Evolutionary conservation across 306 rosid species (phyloP).

Genomic region (Fragaria iinumae): DNA sequence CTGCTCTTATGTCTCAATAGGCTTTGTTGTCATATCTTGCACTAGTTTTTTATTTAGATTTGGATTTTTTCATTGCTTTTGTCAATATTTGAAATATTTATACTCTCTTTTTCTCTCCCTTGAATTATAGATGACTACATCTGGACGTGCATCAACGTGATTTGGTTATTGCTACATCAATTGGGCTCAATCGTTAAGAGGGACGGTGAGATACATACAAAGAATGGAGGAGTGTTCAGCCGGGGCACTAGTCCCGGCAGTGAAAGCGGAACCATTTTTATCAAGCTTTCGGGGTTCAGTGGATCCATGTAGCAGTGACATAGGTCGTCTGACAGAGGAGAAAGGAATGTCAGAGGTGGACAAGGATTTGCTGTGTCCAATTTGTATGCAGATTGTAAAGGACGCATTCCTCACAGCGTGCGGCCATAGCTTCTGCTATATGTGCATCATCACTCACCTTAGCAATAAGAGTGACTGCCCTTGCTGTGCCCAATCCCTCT

Average conservation of each 20-base stretch:
- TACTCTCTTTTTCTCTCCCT: neutral
- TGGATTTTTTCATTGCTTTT: neutral
- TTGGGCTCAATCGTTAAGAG: neutral
- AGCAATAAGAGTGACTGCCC: conserved; percentile 95
- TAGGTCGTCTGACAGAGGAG: conserved; percentile 1
- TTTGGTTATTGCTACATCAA: neutral
- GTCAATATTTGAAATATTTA: neutral
- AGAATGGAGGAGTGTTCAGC: conserved; percentile 37
- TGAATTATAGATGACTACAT: neutral
- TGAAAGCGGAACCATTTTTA: conserved; percentile 20
- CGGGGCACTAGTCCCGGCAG: conserved; percentile 46
- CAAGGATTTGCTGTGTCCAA: conserved; percentile 87
- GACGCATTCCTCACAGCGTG: conserved; percentile 87
- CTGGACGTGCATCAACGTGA: neutral
- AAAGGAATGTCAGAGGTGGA: conserved; percentile 51
- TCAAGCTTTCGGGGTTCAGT: neutral
- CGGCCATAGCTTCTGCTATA: conserved; percentile 96
- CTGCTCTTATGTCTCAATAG: neutral
- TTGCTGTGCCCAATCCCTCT: conserved; percentile 81
- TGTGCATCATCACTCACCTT: conserved; percentile 95
- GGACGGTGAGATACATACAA: neutral
- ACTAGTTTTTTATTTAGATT: neutral
- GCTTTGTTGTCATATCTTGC: neutral
- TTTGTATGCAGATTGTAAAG: conserved; percentile 93
- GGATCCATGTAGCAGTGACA: conserved; percentile 11